phyloP scores from a whole-genome alignment of 208 protist genomes.

The Leishmania gerbilli region DNA sequence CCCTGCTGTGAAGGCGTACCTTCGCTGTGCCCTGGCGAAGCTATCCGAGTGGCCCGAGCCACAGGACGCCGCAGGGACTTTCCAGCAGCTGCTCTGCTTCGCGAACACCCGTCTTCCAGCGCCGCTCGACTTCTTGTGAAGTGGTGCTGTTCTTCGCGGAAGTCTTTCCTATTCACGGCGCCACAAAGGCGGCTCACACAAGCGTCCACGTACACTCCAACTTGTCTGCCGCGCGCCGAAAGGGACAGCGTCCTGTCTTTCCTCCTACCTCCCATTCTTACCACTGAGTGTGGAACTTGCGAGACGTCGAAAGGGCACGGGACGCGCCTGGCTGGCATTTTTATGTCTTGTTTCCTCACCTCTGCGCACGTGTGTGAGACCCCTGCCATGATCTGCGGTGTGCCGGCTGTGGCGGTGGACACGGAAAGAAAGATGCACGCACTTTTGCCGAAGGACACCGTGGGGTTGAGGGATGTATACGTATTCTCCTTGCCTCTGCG shows the following conservation, averaged over 20 bases:
- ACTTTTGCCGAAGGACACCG: background rate
- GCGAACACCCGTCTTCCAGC: conserved; percentile 19
- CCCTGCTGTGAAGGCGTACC: conserved; percentile 50
- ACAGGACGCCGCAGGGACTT: conserved; percentile 2
- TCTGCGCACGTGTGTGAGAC: background rate
- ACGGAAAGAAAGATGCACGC: background rate
- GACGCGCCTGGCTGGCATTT: background rate
- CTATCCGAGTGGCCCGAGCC: conserved; percentile 12
- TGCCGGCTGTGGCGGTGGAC: background rate
- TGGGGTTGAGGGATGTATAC: background rate
- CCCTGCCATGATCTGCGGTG: background rate
- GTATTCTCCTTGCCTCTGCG: background rate
- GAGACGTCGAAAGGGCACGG: too few relatives aligned
- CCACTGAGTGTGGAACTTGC: background rate
- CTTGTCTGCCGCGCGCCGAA: background rate
- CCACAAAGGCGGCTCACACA: background rate
- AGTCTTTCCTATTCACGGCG: too few relatives aligned
- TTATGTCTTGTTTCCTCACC: background rate
- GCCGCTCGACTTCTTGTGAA: conserved; percentile 28
- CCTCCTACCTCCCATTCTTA: background rate
- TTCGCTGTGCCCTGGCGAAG: conserved; percentile 46
- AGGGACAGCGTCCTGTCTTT: background rate
- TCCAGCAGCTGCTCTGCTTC: conserved; percentile 24
- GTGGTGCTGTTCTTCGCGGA: background rate
- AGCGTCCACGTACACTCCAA: background rate